These are phyloP conservation scores for Truncatella angustata DNA, from an alignment of 2,329 filamentous ascomycete genomes.

Conservation along the genomic window DNA sequence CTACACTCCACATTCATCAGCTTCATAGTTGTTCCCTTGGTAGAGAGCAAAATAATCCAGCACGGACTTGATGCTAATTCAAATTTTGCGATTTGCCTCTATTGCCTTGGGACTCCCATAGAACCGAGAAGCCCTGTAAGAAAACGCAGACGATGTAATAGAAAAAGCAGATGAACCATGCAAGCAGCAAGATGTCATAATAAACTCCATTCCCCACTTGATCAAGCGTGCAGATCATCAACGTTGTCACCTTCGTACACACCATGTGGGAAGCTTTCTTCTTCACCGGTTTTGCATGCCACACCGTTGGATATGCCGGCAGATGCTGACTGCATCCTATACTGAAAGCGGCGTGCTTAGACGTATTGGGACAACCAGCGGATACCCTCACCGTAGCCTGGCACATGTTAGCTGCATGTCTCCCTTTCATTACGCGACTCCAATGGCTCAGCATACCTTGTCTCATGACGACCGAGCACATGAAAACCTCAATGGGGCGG, in stretches of 20 bases:
- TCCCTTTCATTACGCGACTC: not conserved
- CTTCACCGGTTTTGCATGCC: not conserved
- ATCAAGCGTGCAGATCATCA: slow-evolving; percentile 5
- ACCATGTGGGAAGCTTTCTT: not conserved
- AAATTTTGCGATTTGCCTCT: slow-evolving; percentile 4
- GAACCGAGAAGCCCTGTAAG: slow-evolving; percentile 4
- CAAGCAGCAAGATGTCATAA: slow-evolving; percentile 8
- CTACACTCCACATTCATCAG: too few relatives aligned
- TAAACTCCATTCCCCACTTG: slow-evolving; percentile 7
- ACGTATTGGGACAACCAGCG: slow-evolving; percentile 93
- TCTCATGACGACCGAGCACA: slow-evolving; percentile 98
- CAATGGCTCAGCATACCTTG: slow-evolving; percentile 60
- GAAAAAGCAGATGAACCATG: slow-evolving; percentile 5
- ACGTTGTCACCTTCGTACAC: slow-evolving; percentile 6
- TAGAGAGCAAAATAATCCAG: too few relatives aligned
- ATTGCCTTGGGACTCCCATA: slow-evolving; percentile 11
- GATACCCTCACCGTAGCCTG: slow-evolving; percentile 84
- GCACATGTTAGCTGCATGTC: slow-evolving; percentile 13
- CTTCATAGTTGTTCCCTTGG: too few relatives aligned
- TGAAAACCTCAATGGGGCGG: slow-evolving; percentile 93
- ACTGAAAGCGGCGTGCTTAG: slow-evolving; percentile 43
- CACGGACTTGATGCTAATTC: not conserved
- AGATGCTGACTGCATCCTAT: not conserved
- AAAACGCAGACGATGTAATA: too few relatives aligned
- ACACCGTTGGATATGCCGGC: not conserved